A percentile compares a stretch with the other conserved stretches of the same genome.
Evolutionary conservation across 495 filamentous ascomycete species (phyloP).

Genomic region (Podospora fimiseda): DNA sequence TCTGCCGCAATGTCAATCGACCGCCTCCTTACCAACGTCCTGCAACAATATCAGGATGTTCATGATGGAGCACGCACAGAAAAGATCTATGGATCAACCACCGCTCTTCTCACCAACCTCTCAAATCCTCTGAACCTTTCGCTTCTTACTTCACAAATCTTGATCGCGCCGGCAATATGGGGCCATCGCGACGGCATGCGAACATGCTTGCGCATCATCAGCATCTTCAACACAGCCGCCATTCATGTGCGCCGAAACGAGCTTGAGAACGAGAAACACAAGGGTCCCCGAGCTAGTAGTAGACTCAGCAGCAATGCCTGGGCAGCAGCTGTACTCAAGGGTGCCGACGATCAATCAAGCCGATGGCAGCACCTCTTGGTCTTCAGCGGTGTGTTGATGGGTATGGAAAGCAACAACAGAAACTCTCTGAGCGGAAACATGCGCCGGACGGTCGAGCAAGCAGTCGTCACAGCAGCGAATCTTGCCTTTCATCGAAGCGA

Average conservation of each 20-base stretch:
- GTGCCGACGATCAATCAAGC: slow-evolving; percentile 74
- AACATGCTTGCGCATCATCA: slow-evolving; percentile 68
- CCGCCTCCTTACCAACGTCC: slow-evolving; percentile 44
- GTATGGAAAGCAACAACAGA: slow-evolving; percentile 65
- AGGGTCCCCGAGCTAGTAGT: slow-evolving; percentile 37
- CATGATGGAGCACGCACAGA: slow-evolving; percentile 44
- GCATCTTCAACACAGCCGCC: slow-evolving; percentile 82
- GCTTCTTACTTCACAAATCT: slow-evolving; percentile 82
- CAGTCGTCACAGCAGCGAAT: slow-evolving; percentile 73
- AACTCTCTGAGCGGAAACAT: slow-evolving; percentile 56
- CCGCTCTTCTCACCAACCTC: slow-evolving; percentile 73
- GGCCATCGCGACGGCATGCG: slow-evolving; percentile 55
- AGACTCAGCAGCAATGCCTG: slow-evolving; percentile 63
- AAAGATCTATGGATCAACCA: slow-evolving; percentile 69
- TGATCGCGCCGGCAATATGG: slow-evolving; percentile 86
- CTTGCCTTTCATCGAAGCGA: slow-evolving; percentile 48
- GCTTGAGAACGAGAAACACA: slow-evolving; percentile 45
- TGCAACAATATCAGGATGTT: slow-evolving; percentile 44
- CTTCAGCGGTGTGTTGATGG: slow-evolving; percentile 74
- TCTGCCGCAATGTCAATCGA: slow-evolving; percentile 39
- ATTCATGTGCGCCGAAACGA: slow-evolving; percentile 54
- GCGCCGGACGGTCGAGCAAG: slow-evolving; percentile 65
- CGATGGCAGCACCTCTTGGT: slow-evolving; percentile 85
- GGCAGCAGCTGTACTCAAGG: slow-evolving; percentile 74
- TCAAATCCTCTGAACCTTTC: slow-evolving; percentile 87